These are phyloP conservation scores for Solanum pinnatisectum DNA, from an alignment of 257 asterid genomes.

Conservation along the genomic window DNA sequence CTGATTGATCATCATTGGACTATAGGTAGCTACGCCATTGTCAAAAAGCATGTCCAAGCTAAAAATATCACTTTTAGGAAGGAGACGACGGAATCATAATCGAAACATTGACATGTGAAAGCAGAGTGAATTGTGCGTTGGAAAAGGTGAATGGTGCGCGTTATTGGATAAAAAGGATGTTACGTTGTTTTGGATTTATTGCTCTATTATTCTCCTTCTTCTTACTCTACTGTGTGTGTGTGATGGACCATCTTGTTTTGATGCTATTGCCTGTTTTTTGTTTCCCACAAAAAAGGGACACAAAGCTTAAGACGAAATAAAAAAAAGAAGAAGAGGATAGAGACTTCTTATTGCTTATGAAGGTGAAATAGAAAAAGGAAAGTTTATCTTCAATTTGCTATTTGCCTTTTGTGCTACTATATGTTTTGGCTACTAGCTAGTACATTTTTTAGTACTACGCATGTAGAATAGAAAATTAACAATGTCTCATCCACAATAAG, in stretches of 20 bases:
- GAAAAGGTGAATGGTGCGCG: background rate
- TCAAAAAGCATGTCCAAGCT: background rate
- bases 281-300: background rate
- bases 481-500: background rate
- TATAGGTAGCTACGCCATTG: background rate
- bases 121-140: background rate
- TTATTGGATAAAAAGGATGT: background rate
- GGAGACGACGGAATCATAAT: background rate
- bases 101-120: background rate
- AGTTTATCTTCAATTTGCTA: background rate
- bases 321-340: background rate
- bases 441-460: background rate
- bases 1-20: background rate
- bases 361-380: background rate
- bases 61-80: background rate
- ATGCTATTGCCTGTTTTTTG: background rate
- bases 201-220: background rate
- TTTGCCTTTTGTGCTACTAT: background rate
- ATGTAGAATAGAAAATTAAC: background rate
- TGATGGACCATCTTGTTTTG: background rate
- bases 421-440: background rate
- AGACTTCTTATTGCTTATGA: background rate
- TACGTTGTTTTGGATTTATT: background rate
- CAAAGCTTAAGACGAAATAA: background rate
- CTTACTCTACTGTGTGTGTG: background rate